phyloP scores from a whole-genome alignment of 2,329 filamentous ascomycete species.

The Claviceps maximensis region DNA sequence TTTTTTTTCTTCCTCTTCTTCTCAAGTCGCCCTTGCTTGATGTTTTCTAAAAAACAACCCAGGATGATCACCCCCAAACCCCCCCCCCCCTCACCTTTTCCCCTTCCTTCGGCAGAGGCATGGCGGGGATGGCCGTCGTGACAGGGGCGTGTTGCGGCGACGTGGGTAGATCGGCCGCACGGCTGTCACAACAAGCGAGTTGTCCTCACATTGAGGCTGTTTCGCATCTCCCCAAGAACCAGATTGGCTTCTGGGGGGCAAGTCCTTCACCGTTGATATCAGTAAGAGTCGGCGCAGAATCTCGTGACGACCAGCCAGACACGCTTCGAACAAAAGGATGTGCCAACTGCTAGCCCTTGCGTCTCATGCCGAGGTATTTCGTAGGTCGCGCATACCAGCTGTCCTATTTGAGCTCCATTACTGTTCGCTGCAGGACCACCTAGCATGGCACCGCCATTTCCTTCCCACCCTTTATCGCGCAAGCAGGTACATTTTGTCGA shows the following conservation, averaged over 20 bases:
- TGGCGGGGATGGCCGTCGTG: not conserved
- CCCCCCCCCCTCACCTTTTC: not conserved
- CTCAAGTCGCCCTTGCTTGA: not conserved
- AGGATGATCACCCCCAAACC: no score
- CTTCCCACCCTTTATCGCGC: no score
- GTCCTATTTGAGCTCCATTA: no score
- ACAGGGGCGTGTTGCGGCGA: conserved; percentile 13
- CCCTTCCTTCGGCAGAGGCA: not conserved
- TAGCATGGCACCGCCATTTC: no score
- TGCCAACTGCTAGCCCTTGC: no score
- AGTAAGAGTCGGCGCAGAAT: not conserved
- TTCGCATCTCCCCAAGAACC: not conserved
- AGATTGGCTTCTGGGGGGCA: not conserved
- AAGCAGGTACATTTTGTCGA: no score
- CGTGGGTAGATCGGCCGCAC: conserved; percentile 16
- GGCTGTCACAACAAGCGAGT: not conserved
- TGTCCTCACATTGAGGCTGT: not conserved
- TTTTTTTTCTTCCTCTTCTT: not conserved
- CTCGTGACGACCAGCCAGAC: not conserved
- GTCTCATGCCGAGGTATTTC: no score
- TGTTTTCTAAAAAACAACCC: not conserved
- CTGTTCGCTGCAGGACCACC: no score
- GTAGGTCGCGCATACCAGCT: no score
- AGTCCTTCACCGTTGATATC: not conserved
- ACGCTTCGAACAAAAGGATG: no score